These are phyloP conservation scores for Paramecium tetraurelia DNA, from an alignment of 73 alveolate species.

Conservation along the genomic window DNA sequence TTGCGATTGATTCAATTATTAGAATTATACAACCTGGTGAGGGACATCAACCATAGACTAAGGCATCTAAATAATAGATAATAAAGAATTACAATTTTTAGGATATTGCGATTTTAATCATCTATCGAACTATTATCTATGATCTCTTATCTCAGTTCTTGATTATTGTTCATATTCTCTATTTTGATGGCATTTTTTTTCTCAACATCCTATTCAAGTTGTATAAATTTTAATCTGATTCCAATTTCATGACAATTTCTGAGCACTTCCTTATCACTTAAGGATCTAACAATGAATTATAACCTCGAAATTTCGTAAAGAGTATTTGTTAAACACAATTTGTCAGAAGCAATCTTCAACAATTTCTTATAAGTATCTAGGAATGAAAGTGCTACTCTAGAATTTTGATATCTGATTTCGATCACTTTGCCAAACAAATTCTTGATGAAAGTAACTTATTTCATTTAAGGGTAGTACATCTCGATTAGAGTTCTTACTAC, in stretches of 20 bases:
- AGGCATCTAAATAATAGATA: background rate
- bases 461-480: constrained; percentile 4
- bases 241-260: background rate
- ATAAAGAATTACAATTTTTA: background rate
- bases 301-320: constrained; percentile 16
- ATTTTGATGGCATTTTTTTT: background rate
- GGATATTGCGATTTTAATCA: background rate
- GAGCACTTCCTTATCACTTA: background rate
- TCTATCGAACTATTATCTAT: background rate
- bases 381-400: background rate
- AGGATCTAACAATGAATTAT: background rate
- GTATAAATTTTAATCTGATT: background rate
- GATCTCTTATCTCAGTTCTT: background rate
- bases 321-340: background rate
- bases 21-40: background rate
- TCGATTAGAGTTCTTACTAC: background rate
- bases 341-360: background rate
- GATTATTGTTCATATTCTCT: background rate
- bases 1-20: background rate
- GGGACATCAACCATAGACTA: background rate
- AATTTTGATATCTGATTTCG: background rate
- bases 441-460: background rate
- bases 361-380: background rate
- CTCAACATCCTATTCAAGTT: background rate
- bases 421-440: background rate